Percentiles rank a stretch among this genome's conserved stretches.
Conservation (phyloP, 225 moss, liverwort and hornwort genomes). For the Physcomitrium patens region DNA sequence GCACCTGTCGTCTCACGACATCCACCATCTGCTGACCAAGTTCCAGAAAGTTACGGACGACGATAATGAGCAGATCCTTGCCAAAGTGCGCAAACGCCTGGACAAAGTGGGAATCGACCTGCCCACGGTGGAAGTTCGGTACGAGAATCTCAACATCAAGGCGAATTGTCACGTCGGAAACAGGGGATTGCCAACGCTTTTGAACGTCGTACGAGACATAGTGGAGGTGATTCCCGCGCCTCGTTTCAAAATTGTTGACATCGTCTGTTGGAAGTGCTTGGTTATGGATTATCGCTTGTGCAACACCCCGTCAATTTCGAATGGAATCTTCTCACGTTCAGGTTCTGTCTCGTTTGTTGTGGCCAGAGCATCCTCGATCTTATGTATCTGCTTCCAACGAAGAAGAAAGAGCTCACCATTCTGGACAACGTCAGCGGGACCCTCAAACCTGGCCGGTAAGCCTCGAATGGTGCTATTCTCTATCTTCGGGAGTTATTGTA, state of each 20-base stretch:
- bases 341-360: neutral
- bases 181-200: slow-evolving; percentile 62
- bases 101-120: slow-evolving; percentile 52
- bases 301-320: neutral
- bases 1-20: slow-evolving; percentile 34
- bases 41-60: slow-evolving; percentile 44
- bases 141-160: slow-evolving; percentile 48
- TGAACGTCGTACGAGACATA: slow-evolving; percentile 66
- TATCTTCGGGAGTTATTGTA: too few species aligned
- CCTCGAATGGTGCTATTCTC: too few species aligned
- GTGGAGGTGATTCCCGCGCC: slow-evolving; percentile 39
- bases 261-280: neutral
- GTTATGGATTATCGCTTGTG: neutral
- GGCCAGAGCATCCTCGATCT: slow-evolving; percentile 35
- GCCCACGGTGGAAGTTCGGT: slow-evolving; percentile 81
- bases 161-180: slow-evolving; percentile 69
- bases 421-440: slow-evolving; percentile 52
- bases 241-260: neutral
- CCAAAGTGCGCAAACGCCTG: slow-evolving; percentile 58
- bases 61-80: slow-evolving; percentile 59
- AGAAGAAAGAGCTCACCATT: slow-evolving; percentile 48
- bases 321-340: neutral
- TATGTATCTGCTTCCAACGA: slow-evolving; percentile 30
- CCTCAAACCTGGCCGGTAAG: slow-evolving; percentile 51
- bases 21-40: slow-evolving; percentile 49